Evolutionary conservation across 805 yeast species (phyloP).

Genomic region (Scheffersomyces ergatensis): DNA sequence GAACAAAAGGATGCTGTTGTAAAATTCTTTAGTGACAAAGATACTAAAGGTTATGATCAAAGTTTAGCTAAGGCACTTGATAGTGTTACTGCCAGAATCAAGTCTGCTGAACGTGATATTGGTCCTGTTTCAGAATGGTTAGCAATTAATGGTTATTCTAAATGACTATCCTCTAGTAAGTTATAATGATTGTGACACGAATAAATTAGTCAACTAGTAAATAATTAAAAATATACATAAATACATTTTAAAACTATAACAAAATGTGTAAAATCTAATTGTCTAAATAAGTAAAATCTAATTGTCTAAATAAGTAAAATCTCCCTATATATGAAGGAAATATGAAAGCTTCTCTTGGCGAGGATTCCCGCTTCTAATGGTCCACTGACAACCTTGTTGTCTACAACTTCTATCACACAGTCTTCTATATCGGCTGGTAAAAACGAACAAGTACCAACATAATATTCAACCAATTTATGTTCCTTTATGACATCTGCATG

Average conservation of each 20-base stretch:
- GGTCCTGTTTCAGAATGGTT: constrained; percentile 49
- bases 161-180: constrained; percentile 5
- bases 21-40: constrained; percentile 49
- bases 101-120: constrained; percentile 60
- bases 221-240: background rate
- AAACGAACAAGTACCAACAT: constrained; percentile 40
- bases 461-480: constrained; percentile 48
- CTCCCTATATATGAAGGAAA: constrained; percentile 35
- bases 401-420: constrained; percentile 8
- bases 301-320: constrained; percentile 4
- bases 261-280: too few relatives aligned
- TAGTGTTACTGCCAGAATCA: constrained; percentile 51
- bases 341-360: constrained; percentile 38
- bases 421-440: constrained; percentile 17
- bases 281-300: too few relatives aligned
- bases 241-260: background rate
- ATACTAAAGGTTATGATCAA: constrained; percentile 64
- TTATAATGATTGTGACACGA: too few relatives aligned
- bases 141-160: constrained; percentile 27
- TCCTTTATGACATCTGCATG: constrained; percentile 46
- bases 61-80: constrained; percentile 66
- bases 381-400: constrained; percentile 11
- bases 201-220: background rate
- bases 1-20: constrained; percentile 51
- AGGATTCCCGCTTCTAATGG: constrained; percentile 36